Evolutionary conservation across 2,329 filamentous ascomycete genomes (phyloP).

Genomic region (Tolypocladium nubicola): DNA sequence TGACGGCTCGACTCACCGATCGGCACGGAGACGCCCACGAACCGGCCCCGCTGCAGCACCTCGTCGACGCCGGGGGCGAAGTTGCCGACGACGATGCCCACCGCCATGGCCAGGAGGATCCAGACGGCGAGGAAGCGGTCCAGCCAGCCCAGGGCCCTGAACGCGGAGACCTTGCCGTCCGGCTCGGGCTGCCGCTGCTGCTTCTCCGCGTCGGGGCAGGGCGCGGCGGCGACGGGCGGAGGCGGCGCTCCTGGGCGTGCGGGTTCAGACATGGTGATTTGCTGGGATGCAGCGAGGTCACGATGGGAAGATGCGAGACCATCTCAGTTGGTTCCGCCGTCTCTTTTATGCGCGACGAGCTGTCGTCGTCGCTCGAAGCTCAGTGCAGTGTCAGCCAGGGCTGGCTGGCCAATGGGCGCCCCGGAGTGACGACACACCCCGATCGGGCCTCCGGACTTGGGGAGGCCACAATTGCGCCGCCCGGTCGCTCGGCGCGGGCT

Average conservation of each 20-base stretch:
- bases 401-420: neutral
- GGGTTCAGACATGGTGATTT: neutral
- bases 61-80: conserved; percentile 54
- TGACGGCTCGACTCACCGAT: conserved; percentile 34
- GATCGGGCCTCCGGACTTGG: neutral
- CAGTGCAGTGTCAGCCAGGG: no score
- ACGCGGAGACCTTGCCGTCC: conserved; percentile 22
- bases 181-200: neutral
- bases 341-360: neutral
- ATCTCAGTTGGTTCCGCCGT: no score
- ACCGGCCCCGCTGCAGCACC: conserved; percentile 57
- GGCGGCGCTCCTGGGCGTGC: neutral
- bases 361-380: neutral
- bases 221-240: neutral
- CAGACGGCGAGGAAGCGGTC: conserved; percentile 57
- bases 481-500: no score
- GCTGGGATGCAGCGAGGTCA: neutral
- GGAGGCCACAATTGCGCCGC: no score
- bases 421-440: neutral
- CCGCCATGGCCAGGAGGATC: conserved; percentile 69
- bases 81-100: conserved; percentile 68
- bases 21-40: conserved; percentile 58
- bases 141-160: conserved; percentile 46
- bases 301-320: no score
- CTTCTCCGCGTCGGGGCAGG: neutral